Percentiles rank a stretch among this genome's conserved stretches.
These are phyloP conservation scores for Nadsonia fulvescens DNA, from an alignment of 805 yeast species.

Conservation along the genomic window DNA sequence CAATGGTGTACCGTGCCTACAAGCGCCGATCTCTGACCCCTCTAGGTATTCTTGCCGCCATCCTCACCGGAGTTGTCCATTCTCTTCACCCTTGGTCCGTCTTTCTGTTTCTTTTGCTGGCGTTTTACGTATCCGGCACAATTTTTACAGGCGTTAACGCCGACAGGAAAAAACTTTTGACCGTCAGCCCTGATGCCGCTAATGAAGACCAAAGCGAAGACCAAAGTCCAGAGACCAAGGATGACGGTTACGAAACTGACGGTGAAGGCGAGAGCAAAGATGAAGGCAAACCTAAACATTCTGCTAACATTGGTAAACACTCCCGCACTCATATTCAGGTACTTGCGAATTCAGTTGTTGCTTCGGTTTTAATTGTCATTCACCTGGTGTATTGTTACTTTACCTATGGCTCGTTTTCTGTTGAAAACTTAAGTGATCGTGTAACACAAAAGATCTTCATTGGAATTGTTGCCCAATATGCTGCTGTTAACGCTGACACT, in stretches of 20 bases:
- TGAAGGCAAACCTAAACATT: conserved; percentile 8
- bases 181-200: conserved; percentile 11
- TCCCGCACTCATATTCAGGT: conserved; percentile 25
- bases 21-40: conserved; percentile 22
- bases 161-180: conserved; percentile 15
- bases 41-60: conserved; percentile 21
- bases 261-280: no score
- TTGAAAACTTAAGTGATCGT: conserved; percentile 2
- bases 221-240: conserved; percentile 1
- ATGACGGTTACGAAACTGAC: no score
- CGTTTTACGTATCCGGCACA: conserved; percentile 24
- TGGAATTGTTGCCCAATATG: conserved; percentile 22
- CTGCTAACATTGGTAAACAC: conserved; percentile 10
- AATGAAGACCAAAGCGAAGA: conserved; percentile 3
- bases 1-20: conserved; percentile 15
- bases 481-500: conserved; percentile 28
- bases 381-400: conserved; percentile 8
- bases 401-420: conserved; percentile 3
- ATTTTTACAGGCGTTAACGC: conserved; percentile 24
- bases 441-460: conserved; percentile 11
- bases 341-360: conserved; percentile 23
- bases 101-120: conserved; percentile 18
- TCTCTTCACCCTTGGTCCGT: conserved; percentile 21
- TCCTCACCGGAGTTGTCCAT: conserved; percentile 24
- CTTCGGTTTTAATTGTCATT: conserved; percentile 19